Conservation (phyloP, 2,329 filamentous ascomycete genomes). For the Exophiala calicioides region DNA sequence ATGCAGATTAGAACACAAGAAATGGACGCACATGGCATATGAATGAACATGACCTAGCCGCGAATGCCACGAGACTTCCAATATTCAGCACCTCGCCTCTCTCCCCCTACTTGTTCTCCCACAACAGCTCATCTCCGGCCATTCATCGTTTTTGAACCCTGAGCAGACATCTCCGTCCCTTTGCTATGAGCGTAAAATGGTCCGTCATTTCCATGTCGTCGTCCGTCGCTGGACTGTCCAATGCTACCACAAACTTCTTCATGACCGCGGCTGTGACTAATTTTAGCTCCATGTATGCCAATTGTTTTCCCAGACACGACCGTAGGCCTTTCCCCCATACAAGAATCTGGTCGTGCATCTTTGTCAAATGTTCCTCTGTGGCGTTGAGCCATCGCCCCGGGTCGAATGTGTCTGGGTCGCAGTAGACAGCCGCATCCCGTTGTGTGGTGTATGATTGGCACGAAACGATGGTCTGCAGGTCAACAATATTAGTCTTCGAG, state of each 20-base stretch:
- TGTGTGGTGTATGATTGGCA: not conserved
- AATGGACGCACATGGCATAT: too few species aligned
- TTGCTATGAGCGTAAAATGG: too few species aligned
- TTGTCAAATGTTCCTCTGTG: not conserved
- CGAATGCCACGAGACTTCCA: too few species aligned
- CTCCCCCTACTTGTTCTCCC: too few species aligned
- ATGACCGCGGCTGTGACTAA: slow-evolving; percentile 7
- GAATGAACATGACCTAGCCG: too few species aligned
- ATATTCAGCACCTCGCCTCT: too few species aligned
- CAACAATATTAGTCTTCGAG: too few species aligned
- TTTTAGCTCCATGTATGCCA: slow-evolving; percentile 2
- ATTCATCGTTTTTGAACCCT: too few species aligned
- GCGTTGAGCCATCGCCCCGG: not conserved
- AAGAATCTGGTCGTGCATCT: not conserved
- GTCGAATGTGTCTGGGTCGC: not conserved
- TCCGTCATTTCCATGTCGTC: slow-evolving; percentile 19
- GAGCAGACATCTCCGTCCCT: too few species aligned
- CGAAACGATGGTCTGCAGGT: not conserved
- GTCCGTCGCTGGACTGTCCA: slow-evolving; percentile 7
- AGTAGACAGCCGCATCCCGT: not conserved
- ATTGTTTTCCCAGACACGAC: not conserved
- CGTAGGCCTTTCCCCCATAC: slow-evolving; percentile 3
- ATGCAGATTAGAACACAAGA: too few species aligned
- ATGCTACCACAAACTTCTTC: slow-evolving; percentile 4
- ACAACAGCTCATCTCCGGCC: too few species aligned